phyloP scores from a whole-genome alignment of 176 grass and related monocot species.

The Musa beccarii region DNA sequence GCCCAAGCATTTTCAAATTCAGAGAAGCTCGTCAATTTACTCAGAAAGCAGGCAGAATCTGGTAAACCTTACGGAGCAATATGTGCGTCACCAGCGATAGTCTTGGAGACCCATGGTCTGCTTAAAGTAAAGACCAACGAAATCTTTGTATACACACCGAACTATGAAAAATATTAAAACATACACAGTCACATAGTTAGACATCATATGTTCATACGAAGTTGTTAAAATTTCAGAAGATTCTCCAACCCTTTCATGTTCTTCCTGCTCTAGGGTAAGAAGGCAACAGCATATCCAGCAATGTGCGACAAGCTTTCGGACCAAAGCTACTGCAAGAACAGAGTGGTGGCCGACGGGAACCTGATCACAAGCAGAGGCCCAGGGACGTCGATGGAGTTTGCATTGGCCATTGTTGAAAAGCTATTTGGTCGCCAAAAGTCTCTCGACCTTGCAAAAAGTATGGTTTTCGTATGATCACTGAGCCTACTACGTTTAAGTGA shows the following conservation, averaged over 20 bases:
- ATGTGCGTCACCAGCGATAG: slow-evolving; percentile 73
- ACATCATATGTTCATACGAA: too few species aligned
- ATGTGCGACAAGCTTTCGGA: slow-evolving; percentile 50
- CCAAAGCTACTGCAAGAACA: slow-evolving; percentile 31
- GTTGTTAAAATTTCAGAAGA: too few species aligned
- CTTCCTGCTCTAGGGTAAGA: slow-evolving; percentile 49
- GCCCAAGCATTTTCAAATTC: slow-evolving; percentile 58
- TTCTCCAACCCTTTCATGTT: background rate
- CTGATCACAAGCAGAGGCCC: slow-evolving; percentile 44
- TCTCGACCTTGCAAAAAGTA: slow-evolving; percentile 25
- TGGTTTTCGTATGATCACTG: slow-evolving; percentile 24
- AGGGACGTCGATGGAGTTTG: slow-evolving; percentile 55
- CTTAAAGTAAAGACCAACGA: slow-evolving; percentile 38
- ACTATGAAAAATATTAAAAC: too few species aligned
- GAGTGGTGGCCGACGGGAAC: slow-evolving; percentile 51
- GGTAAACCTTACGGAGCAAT: slow-evolving; percentile 79
- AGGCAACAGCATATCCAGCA: slow-evolving; percentile 39
- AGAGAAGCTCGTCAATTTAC: slow-evolving; percentile 47
- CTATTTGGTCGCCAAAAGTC: slow-evolving; percentile 35
- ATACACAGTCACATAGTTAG: too few species aligned
- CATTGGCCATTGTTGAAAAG: slow-evolving; percentile 41
- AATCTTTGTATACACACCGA: too few species aligned
- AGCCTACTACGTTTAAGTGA: background rate
- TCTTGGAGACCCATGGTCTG: slow-evolving; percentile 62
- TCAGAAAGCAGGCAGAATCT: slow-evolving; percentile 58